Conservation (phyloP, 495 filamentous ascomycete genomes). For the Aspergillus mulundensis region DNA sequence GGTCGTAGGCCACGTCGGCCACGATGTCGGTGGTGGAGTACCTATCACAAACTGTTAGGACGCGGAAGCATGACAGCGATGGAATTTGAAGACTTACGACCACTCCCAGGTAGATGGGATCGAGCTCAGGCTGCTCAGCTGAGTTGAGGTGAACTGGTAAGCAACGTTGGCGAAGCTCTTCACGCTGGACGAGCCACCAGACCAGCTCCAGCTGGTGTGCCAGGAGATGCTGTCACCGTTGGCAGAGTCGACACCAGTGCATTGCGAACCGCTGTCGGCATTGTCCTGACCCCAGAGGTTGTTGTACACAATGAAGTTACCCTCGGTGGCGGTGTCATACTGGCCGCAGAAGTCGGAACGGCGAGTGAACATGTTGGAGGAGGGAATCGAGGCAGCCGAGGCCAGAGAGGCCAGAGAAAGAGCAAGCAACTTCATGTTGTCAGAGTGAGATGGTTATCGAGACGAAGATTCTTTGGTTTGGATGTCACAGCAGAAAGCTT, state of each 20-base stretch:
- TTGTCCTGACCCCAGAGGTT: constrained; percentile 48
- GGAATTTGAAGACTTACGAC: constrained; percentile 33
- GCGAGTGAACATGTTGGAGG: constrained; percentile 19
- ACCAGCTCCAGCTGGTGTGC: constrained; percentile 57
- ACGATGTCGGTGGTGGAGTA: constrained; percentile 52
- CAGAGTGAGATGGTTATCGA: not conserved
- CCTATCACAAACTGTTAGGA: constrained; percentile 25
- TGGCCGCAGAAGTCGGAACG: constrained; percentile 49
- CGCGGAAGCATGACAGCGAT: not conserved
- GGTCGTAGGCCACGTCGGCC: constrained; percentile 64
- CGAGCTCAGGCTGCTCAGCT: constrained; percentile 44
- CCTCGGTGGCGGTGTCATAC: constrained; percentile 40
- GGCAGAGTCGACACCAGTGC: constrained; percentile 49
- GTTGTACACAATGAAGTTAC: constrained; percentile 51
- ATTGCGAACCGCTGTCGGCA: constrained; percentile 51
- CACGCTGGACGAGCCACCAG: constrained; percentile 45
- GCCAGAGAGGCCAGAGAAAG: constrained; percentile 31
- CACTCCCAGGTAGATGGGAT: constrained; percentile 54
- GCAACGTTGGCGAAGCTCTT: constrained; percentile 60
- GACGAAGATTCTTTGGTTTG: not conserved
- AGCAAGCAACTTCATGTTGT: constrained; percentile 36
- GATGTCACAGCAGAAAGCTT: not conserved
- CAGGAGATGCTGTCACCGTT: constrained; percentile 47
- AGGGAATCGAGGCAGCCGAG: constrained; percentile 24
- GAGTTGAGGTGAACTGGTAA: constrained; percentile 39